Conservation (phyloP, 106 monocot species). For the Xerophyta viscosa region DNA sequence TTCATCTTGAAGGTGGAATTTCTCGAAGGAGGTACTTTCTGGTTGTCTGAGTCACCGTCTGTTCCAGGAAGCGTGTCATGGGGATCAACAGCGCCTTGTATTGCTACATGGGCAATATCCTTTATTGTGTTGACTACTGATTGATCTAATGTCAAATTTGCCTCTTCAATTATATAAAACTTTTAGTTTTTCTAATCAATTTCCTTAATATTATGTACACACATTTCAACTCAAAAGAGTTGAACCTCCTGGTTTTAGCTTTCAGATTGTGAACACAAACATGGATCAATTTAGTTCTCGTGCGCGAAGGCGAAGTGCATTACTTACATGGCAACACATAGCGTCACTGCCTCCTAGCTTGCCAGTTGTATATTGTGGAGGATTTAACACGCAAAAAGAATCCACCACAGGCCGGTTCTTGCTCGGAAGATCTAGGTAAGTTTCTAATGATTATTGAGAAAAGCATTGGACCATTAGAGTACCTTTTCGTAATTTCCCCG, state of each 20-base stretch:
- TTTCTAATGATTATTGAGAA: neutral
- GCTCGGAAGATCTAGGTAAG: slow-evolving; percentile 91
- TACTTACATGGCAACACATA: slow-evolving; percentile 98
- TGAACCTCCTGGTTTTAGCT: slow-evolving; percentile 85
- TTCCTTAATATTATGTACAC: slow-evolving; percentile 75
- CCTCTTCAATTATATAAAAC: neutral
- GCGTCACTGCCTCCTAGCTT: slow-evolving; percentile 88
- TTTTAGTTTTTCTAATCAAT: neutral
- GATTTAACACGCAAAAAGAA: slow-evolving; percentile 92
- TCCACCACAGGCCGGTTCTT: slow-evolving; percentile 94
- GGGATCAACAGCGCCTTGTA: slow-evolving; percentile 81
- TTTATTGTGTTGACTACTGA: slow-evolving; percentile 4
- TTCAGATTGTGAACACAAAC: slow-evolving; percentile 90
- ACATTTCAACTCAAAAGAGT: slow-evolving; percentile 93
- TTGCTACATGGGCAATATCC: slow-evolving; percentile 99
- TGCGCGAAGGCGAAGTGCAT: slow-evolving; percentile 80
- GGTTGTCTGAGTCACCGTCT: slow-evolving; percentile 96
- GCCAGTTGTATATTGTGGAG: slow-evolving; percentile 89
- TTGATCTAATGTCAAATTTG: neutral
- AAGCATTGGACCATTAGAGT: neutral
- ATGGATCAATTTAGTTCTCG: slow-evolving; percentile 87
- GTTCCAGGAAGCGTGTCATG: slow-evolving; percentile 93
- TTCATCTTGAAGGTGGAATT: slow-evolving; percentile 71
- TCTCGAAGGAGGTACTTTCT: slow-evolving; percentile 94
- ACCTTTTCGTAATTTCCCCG: too few species aligned